Base-by-base conservation (phyloP, 2,329 filamentous ascomycete species). In the Chrysoporthe deuterocubensis region DNA sequence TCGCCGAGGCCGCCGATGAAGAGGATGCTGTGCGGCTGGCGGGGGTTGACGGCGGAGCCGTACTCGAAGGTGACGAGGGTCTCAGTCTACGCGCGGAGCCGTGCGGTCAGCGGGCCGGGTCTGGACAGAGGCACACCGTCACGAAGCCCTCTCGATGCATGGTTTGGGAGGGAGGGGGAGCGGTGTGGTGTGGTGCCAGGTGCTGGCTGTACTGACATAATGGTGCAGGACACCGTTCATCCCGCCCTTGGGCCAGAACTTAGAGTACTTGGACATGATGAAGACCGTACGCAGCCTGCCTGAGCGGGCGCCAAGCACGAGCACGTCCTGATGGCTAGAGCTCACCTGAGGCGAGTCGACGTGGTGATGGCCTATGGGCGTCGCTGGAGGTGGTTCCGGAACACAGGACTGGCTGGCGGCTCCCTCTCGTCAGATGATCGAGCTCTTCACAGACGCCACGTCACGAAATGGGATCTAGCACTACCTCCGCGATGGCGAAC, bases 1-100 rank as follows among this genome's bases (percentile, higher is more conserved):
- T 87, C 85, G 62, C 80, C 80, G 6, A 87, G 80, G 52, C 85
- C 85, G 65, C 83, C 84, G 67, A 87, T 76, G 78, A 82, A 87
- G 70, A 87, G 75, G 65, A 87, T 74, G 26, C 80, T 85, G 76
- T 86, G 80, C 14, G 76, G 78, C 71, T 79, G 76, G 21, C 70
- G 72, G 26, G 59, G n/a, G 37, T 67, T 68, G 40, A 40, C 32
- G 56, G 65, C 71, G 32, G 76, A 74, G 7, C 76, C 76, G 66
- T 79, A 80, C 69, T 81, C 79, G 68, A 81, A 81, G 6, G 72
- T 72, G 16, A 78, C 75, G 26, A 80, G 75, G 4, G 74, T 77
- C 68, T 81, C 79, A 18, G 78, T 79, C 78, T 81, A 69, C 34
- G 50, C 5, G 9, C 26, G 13, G 2, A n/a, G 46, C 3, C 37